These are phyloP conservation scores for Flaveria brownii DNA, from an alignment of 129 eudicot species.

Conservation along the genomic window DNA sequence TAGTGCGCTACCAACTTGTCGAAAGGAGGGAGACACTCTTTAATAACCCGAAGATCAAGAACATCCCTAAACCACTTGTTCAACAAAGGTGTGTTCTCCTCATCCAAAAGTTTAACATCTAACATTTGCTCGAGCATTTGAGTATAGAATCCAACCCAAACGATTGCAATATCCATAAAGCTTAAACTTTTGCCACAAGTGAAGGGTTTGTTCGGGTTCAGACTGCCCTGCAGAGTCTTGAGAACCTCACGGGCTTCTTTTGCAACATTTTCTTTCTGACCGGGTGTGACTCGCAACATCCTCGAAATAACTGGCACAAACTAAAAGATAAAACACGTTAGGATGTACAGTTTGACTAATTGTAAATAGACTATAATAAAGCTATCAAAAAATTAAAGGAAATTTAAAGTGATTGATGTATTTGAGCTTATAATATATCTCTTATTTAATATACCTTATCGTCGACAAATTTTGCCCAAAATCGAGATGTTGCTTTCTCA, in stretches of 20 bases:
- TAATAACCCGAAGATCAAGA: slow-evolving; percentile 8
- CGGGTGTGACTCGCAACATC: slow-evolving; percentile 12
- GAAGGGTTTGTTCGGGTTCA: slow-evolving; percentile 16
- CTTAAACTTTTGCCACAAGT: background rate
- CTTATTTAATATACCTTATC: slow-evolving; percentile 28
- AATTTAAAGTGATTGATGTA: background rate
- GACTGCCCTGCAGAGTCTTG: slow-evolving; percentile 13
- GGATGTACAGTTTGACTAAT: too few species aligned
- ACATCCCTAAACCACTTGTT: slow-evolving; percentile 23
- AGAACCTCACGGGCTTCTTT: slow-evolving; percentile 27
- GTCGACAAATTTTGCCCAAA: slow-evolving; percentile 47
- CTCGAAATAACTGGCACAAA: slow-evolving; percentile 18
- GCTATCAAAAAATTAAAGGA: too few species aligned
- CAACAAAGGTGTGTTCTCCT: slow-evolving; percentile 24
- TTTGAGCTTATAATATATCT: background rate
- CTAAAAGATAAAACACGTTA: slow-evolving; percentile 1
- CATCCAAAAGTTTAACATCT: slow-evolving; percentile 28
- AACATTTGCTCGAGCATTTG: slow-evolving; percentile 15
- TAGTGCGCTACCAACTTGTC: slow-evolving; percentile 14
- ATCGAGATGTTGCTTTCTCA: slow-evolving; percentile 39
- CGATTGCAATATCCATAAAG: slow-evolving; percentile 26
- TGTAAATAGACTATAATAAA: too few species aligned
- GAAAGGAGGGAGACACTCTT: slow-evolving; percentile 23
- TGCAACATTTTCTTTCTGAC: slow-evolving; percentile 12
- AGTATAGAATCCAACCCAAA: slow-evolving; percentile 24